Evolutionary conservation across 108 stramenopile species (phyloP).

Genomic region (Nitzschia palea): DNA sequence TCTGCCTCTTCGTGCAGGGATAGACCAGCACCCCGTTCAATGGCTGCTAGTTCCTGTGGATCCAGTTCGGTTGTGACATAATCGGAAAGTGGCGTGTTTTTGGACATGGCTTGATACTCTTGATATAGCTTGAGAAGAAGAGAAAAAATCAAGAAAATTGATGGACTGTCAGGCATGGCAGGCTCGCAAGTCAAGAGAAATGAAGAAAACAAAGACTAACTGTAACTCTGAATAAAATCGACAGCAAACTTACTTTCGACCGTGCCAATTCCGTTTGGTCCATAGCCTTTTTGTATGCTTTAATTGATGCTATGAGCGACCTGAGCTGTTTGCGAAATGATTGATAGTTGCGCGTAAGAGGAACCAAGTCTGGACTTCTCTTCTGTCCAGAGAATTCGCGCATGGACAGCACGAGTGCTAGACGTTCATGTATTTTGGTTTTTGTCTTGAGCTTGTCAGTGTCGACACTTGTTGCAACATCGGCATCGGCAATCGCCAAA

Average conservation of each 20-base stretch:
- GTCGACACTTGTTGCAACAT: no score
- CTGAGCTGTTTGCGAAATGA: slow-evolving; percentile 19
- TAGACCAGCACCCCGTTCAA: no score
- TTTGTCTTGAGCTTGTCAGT: no score
- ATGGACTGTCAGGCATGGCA: background rate
- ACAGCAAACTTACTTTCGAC: slow-evolving; percentile 7
- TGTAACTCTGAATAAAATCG: background rate
- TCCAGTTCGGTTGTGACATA: no score
- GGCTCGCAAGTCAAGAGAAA: background rate
- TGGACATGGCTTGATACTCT: slow-evolving; percentile 10
- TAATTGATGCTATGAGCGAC: slow-evolving; percentile 10
- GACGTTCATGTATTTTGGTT: no score
- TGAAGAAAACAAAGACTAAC: background rate
- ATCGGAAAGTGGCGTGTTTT: slow-evolving; percentile 19
- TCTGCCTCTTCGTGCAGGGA: background rate
- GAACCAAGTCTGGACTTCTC: slow-evolving; percentile 21
- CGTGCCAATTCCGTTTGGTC: slow-evolving; percentile 9
- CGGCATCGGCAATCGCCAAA: no score
- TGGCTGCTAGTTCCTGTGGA: background rate
- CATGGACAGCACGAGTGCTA: no score
- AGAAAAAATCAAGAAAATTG: background rate
- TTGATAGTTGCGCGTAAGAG: slow-evolving; percentile 16
- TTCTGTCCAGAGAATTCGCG: slow-evolving; percentile 1
- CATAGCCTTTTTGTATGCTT: slow-evolving; percentile 17
- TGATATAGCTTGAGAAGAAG: slow-evolving; percentile 7